These are phyloP conservation scores for Conticribra guillardii DNA, from an alignment of 108 stramenopile species.

Conservation along the genomic window DNA sequence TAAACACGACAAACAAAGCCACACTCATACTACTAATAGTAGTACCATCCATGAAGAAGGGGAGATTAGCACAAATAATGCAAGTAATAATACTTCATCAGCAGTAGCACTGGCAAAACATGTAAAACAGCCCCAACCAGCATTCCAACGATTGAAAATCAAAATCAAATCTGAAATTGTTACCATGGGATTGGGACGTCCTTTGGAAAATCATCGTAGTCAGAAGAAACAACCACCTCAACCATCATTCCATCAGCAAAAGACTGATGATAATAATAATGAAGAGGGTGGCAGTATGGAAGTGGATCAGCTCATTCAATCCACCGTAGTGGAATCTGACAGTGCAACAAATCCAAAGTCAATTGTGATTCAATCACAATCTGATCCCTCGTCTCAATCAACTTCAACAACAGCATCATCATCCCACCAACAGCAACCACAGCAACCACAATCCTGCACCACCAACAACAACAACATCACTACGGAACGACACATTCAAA, in stretches of 20 bases:
- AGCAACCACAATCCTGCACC: neutral
- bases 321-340: too few species aligned
- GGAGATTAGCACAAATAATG: too few species aligned
- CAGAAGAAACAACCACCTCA: neutral
- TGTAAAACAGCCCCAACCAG: constrained; percentile 29
- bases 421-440: constrained; percentile 1
- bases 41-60: too few species aligned
- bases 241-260: neutral
- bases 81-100: constrained; percentile 5
- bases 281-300: too few species aligned
- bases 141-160: constrained; percentile 77
- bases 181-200: constrained; percentile 57
- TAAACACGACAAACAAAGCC: neutral
- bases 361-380: too few species aligned
- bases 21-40: neutral
- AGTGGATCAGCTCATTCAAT: too few species aligned
- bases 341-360: too few species aligned
- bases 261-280: too few species aligned
- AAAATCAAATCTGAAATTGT: constrained; percentile 83
- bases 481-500: constrained; percentile 2
- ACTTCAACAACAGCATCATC: neutral
- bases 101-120: constrained; percentile 5
- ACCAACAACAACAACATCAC: too few species aligned
- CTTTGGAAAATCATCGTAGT: constrained; percentile 1
- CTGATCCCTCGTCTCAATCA: too few species aligned